A percentile compares a stretch with the other conserved stretches of the same genome.
Conservation (phyloP, 179 eudicot genomes). For the Drosera spatulata region DNA sequence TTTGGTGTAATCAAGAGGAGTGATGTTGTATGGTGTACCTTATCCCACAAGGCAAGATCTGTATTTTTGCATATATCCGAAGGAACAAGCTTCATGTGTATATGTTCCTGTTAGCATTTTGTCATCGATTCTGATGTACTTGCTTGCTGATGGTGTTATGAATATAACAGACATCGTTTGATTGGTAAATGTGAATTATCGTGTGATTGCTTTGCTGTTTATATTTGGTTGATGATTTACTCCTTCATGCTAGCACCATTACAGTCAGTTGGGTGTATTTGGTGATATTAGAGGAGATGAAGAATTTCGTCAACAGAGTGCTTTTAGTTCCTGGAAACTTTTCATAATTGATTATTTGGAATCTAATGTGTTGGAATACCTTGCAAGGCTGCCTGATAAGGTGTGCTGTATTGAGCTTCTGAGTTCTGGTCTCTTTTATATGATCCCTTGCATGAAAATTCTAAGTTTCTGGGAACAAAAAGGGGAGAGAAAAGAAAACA, state of each 20-base stretch:
- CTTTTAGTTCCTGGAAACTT: no score
- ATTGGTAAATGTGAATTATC: neutral
- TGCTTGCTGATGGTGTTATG: neutral
- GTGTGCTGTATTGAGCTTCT: no score
- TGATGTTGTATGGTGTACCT: constrained; percentile 40
- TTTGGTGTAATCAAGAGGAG: constrained; percentile 24
- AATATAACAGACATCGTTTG: neutral
- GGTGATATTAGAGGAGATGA: no score
- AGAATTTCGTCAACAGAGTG: no score
- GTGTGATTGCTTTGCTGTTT: neutral
- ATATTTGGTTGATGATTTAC: neutral
- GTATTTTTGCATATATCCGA: constrained; percentile 28
- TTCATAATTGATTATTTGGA: no score
- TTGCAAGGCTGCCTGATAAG: no score
- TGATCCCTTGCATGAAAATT: no score
- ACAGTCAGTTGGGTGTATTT: no score
- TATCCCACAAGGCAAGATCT: constrained; percentile 34
- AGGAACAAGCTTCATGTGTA: constrained; percentile 25
- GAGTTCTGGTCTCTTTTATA: no score
- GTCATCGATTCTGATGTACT: constrained; percentile 7
- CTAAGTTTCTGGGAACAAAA: no score
- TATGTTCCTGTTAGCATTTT: constrained; percentile 22
- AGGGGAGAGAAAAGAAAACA: no score
- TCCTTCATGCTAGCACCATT: neutral
- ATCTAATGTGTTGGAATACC: no score